phyloP scores from a whole-genome alignment of 148 eudicot genomes.

The Mesembryanthemum crystallinum region DNA sequence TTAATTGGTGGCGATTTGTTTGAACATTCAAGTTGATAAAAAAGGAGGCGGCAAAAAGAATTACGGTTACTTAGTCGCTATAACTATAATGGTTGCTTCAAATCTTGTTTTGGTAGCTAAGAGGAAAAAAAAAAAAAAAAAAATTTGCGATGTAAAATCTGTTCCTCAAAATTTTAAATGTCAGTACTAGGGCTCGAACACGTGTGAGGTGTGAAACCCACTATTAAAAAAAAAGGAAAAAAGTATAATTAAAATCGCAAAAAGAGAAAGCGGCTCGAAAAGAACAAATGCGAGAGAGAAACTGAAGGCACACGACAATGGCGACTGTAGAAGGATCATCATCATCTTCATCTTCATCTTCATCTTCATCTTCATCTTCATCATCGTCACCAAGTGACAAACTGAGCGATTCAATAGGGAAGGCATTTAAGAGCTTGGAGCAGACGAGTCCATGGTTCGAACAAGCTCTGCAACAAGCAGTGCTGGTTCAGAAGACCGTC shows the following conservation, averaged over 20 bases:
- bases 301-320: constrained; percentile 16
- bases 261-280: background rate
- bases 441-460: constrained; percentile 55
- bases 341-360: background rate
- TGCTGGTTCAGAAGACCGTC: constrained; percentile 37
- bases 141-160: too few relatives aligned
- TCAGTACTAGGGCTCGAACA: too few relatives aligned
- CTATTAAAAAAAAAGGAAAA: background rate
- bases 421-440: constrained; percentile 31
- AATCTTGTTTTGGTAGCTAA: too few relatives aligned
- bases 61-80: too few relatives aligned
- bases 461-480: constrained; percentile 52
- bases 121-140: too few relatives aligned
- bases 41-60: too few relatives aligned
- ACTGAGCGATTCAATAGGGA: constrained; percentile 22
- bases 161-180: too few relatives aligned
- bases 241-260: background rate
- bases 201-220: too few relatives aligned
- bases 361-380: background rate
- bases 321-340: constrained; percentile 36
- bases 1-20: too few relatives aligned
- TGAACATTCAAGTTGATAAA: too few relatives aligned
- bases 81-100: too few relatives aligned
- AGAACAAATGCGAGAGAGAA: background rate
- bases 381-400: constrained; percentile 21